Percentiles rank a stretch among this genome's conserved stretches.
phyloP scores from a whole-genome alignment of 495 filamentous ascomycete genomes.

The Jackrogersella multiformis region DNA sequence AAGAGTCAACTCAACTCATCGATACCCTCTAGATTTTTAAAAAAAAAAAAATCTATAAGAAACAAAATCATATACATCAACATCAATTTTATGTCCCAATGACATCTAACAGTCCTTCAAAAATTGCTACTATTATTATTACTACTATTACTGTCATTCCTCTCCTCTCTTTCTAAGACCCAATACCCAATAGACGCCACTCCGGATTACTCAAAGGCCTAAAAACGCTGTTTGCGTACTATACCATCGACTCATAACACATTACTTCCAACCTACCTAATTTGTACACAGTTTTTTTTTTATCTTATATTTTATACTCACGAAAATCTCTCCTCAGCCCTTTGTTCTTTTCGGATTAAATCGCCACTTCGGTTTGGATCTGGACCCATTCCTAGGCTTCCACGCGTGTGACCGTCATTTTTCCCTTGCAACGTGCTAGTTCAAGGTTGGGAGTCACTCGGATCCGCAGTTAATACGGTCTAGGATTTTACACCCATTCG shows the following conservation, averaged over 20 bases:
- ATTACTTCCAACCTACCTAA: constrained; percentile 13
- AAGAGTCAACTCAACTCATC: constrained; percentile 5
- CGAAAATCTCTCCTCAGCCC: constrained; percentile 38
- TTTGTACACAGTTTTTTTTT: constrained; percentile 24
- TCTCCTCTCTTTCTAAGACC: constrained; percentile 25
- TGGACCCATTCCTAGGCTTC: constrained; percentile 45
- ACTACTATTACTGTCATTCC: constrained; percentile 18
- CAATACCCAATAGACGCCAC: constrained; percentile 15
- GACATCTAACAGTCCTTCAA: constrained; percentile 40
- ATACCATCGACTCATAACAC: constrained; percentile 41
- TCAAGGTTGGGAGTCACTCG: constrained; percentile 42
- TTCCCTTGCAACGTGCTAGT: constrained; percentile 44
- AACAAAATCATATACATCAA: constrained; percentile 23
- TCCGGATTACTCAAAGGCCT: constrained; percentile 27
- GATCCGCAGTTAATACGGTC: constrained; percentile 30
- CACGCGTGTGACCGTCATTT: constrained; percentile 45
- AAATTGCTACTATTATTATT: constrained; percentile 13
- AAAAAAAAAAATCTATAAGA: constrained; percentile 17
- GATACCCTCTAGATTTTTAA: constrained; percentile 7
- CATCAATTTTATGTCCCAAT: constrained; percentile 22
- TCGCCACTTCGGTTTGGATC: constrained; percentile 47
- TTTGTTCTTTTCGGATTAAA: constrained; percentile 45
- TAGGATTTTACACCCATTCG: constrained; percentile 6
- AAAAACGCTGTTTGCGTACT: constrained; percentile 49
- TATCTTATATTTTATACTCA: not conserved